Evolutionary conservation across 2,329 filamentous ascomycete species (phyloP).

Genomic region (Didymella exigua): DNA sequence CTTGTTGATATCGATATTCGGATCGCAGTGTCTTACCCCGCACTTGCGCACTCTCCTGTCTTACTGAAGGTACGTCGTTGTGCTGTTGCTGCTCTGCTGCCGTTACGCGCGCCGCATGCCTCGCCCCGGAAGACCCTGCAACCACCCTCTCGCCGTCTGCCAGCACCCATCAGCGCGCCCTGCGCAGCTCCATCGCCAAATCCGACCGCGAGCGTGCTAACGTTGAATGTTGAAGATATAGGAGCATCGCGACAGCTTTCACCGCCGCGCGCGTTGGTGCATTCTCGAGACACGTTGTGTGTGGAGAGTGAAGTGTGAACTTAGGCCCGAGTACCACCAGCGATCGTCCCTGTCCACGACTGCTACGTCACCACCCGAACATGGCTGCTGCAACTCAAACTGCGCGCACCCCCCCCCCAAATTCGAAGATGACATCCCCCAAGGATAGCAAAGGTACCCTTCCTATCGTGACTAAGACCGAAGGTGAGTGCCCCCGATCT

Average conservation of each 20-base stretch:
- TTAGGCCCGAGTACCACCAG: slow-evolving; percentile 33
- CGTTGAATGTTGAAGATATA: slow-evolving; percentile 3
- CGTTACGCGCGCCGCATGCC: slow-evolving; percentile 24
- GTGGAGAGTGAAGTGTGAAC: slow-evolving; percentile 31
- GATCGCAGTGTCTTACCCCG: slow-evolving; percentile 34
- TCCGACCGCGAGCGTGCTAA: background rate
- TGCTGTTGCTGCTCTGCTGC: slow-evolving; percentile 22
- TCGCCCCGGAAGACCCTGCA: slow-evolving; percentile 27
- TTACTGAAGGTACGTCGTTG: slow-evolving; percentile 38
- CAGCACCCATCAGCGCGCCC: slow-evolving; percentile 22
- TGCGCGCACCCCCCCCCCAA: slow-evolving; percentile 43
- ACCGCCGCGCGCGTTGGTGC: slow-evolving; percentile 20
- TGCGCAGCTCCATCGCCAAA: slow-evolving; percentile 10
- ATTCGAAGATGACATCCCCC: slow-evolving; percentile 48
- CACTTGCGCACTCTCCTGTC: slow-evolving; percentile 28
- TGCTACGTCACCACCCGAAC: slow-evolving; percentile 46
- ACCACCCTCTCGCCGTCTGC: slow-evolving; percentile 20
- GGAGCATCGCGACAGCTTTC: background rate
- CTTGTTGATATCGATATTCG: slow-evolving; percentile 21
- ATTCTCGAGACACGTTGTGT: slow-evolving; percentile 26
- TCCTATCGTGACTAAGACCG: slow-evolving; percentile 38
- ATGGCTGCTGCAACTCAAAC: slow-evolving; percentile 46
- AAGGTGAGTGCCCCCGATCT: slow-evolving; percentile 39
- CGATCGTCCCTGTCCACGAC: slow-evolving; percentile 36
- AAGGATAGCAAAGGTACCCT: slow-evolving; percentile 46